phyloP scores from a whole-genome alignment of 768 basidiomycete genomes.

The Russula griseocarnosa region DNA sequence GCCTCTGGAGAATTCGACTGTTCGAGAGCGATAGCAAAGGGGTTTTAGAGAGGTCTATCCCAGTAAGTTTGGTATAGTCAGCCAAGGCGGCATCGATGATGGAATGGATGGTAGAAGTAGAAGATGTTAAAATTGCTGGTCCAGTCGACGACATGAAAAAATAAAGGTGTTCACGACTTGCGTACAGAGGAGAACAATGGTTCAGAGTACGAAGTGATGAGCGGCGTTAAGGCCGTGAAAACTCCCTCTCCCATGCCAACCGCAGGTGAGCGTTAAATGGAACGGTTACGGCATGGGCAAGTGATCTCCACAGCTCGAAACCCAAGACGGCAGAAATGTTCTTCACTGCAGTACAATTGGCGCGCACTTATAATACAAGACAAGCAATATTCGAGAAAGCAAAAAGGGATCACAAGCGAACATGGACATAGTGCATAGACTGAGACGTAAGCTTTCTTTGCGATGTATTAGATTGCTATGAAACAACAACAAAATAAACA shows the following conservation, averaged over 20 bases:
- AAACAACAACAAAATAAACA: background rate
- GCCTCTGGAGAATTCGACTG: background rate
- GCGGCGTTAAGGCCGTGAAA: too few species aligned
- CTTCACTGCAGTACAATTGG: too few species aligned
- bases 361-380: too few species aligned
- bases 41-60: background rate
- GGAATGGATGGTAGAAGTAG: background rate
- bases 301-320: too few species aligned
- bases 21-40: background rate
- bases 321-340: too few species aligned
- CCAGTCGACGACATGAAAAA: background rate
- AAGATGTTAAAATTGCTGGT: background rate
- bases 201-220: too few species aligned
- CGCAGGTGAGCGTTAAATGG: too few species aligned
- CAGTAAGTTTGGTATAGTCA: background rate
- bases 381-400: too few species aligned
- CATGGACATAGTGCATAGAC: too few species aligned
- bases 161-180: background rate
- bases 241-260: too few species aligned
- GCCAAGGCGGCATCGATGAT: background rate
- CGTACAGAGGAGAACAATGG: background rate
- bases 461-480: constrained; percentile 16
- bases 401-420: too few species aligned
- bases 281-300: too few species aligned
- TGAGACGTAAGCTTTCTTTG: background rate